Base-by-base conservation (phyloP, 1,284 basidiomycete genomes). In the Ceratobasidium sp. region DNA sequence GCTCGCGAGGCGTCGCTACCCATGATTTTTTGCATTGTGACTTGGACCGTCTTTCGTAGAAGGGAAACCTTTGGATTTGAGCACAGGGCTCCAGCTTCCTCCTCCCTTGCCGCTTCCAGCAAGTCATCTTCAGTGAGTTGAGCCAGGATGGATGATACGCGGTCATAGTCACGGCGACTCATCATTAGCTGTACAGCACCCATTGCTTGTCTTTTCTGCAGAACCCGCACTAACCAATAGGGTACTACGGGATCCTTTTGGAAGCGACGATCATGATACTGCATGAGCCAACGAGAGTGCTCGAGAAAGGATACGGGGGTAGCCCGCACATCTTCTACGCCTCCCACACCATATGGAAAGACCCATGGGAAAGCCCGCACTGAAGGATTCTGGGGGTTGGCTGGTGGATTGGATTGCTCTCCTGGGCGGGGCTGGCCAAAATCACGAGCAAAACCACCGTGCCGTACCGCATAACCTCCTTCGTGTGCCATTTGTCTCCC, bases 311-410 rank as follows among this genome's bases (percentile, higher is more conserved):
- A 28, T 0, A 88, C 80, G 1, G 0, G 73, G 1, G 78, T 73
- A 0, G 13, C 12, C 1, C 82, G 68, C 2, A 77, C 50, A 0
- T 78, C 80, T 70, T 88, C 86, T 23, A 86, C 79, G 0, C 86
- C 85, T 0, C 87, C 87, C 0, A 42, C 10, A 0, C 85, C 87
- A 81, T 86, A 88, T 1, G 87, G 87, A 77, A 86, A 88, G 0
- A 87, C 79, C 0, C 67, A 50, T 0, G 84, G 86, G 78, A 84
- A 88, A 0, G 83, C 82, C 7, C 82, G 82, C 15, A 84, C 78
- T 3, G 57, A 61, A 5, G 33, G 57, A 15, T 61, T 61, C 9
- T 17, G 28, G 6, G n/a, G 10, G 2, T 1, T 6, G 52, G 52
- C 48, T 50, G 48, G 15, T 46, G 44, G 15, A 9, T 33, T 26